Base-by-base conservation (phyloP, 2,329 filamentous ascomycete genomes). In the Westerdykella aurantiaca region DNA sequence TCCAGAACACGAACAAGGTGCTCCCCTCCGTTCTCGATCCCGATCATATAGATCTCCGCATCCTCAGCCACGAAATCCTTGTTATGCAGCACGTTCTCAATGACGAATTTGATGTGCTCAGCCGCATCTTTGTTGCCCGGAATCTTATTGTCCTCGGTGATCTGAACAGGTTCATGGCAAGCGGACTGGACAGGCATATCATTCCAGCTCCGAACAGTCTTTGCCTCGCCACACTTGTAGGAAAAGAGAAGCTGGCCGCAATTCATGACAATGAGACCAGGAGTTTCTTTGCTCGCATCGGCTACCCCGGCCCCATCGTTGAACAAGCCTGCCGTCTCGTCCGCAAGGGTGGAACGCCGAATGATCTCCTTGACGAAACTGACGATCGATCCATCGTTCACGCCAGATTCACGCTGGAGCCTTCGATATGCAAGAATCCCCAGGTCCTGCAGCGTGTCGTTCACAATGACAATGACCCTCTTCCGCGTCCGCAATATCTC, bases 211-310 rank as follows among this genome's bases (percentile, higher is more conserved):
- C 61, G 59, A 1, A 75, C 62, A 1, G 79, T 85, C 48, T 95
- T 72, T 0, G 81, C 73, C 39, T 77, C 75, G 41, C 75, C 68
- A 1, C 75, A 75, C 41, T 78, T 75, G 34, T 85, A 80, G 63
- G 85, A 87, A 82, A 88, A 96, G 56, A 83, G 72, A 14, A 86
- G 71, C 67, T 94, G 82, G 4, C 87, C 88, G 4, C 81, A 74
- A 61, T 95, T 96, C 37, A 88, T 79, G 21, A 95, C 71, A 22
- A 96, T 69, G 44, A 96, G 69, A 3, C 78, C 85, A 0, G 76
- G 81, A 1, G 58, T 50, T 4, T 62, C 41, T 5, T 47, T 47
- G 7, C 47, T 34, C 3, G 33, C 43, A 12, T 58, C 40, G 7
- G 53, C 35, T 21, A 59, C 37, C 18, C 35, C 37, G 37, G 39